Conservation (phyloP, 257 asterid species). For the Echium plantagineum region DNA sequence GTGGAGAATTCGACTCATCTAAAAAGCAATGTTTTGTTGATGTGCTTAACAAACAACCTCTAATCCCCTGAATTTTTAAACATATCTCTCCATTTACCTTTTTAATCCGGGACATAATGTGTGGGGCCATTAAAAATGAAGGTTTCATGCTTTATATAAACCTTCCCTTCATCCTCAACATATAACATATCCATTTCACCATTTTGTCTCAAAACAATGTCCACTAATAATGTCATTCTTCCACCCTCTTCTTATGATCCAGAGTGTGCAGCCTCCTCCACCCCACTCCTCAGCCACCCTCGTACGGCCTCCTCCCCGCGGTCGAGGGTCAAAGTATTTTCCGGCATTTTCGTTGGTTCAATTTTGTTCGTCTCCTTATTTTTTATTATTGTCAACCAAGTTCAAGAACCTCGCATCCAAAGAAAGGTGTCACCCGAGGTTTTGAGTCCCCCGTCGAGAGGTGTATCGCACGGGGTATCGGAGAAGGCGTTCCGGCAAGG, state of each 20-base stretch:
- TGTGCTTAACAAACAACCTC: too few relatives aligned
- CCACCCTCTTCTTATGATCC: constrained; percentile 22
- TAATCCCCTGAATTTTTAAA: too few relatives aligned
- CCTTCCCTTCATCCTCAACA: too few relatives aligned
- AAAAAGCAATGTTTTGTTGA: too few relatives aligned
- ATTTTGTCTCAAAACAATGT: constrained; percentile 21
- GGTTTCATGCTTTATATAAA: too few relatives aligned
- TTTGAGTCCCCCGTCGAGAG: constrained; percentile 36
- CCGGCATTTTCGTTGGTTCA: constrained; percentile 30
- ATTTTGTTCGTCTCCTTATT: constrained; percentile 22
- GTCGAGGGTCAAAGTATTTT: constrained; percentile 17
- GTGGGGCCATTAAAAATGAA: too few relatives aligned
- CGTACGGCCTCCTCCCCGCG: constrained; percentile 14
- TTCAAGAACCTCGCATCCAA: constrained; percentile 8
- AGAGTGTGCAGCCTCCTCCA: constrained; percentile 26
- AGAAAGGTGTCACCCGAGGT: constrained; percentile 13
- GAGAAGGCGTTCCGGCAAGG: constrained; percentile 61
- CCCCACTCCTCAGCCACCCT: constrained; percentile 26
- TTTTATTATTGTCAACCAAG: constrained; percentile 14
- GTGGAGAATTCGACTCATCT: too few relatives aligned
- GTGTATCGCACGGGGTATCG: constrained; percentile 62
- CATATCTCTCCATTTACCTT: too few relatives aligned
- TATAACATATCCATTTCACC: neutral
- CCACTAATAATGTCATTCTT: constrained; percentile 14
- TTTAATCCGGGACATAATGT: too few relatives aligned